Evolutionary conservation across 768 basidiomycete genomes (phyloP), one percentile per base, ranked within the genome.

Genomic region (Pulveroboletus frians): DNA sequence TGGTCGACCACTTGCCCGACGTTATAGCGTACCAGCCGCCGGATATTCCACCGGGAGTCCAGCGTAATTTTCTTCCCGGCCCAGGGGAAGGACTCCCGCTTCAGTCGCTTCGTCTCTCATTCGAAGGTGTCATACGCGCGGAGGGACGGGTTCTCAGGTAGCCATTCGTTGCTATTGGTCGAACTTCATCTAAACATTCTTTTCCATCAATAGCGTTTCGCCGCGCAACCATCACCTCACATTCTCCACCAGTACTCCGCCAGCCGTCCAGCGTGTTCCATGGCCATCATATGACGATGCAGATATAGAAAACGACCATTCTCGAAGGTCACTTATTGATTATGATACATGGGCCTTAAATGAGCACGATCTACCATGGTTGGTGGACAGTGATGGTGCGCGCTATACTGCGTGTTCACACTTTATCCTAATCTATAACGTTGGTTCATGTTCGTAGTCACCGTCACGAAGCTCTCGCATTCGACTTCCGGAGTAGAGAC

Each of bases 41-140:
- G 43, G 75, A 79, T 18, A 59, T 75, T 26, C 75, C 71, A 35
- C 52, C 50, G 21, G 66, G 64, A 55, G 74, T 82, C 31, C 81
- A 82, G 59, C 76, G 82, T 26, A 83, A 78, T 60, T 89, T 92
- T 63, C 68, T 87, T 18, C 74, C 85, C 18, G 88, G 90, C 34
- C 79, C 90, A 10, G 89, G 91, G n/a, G 89, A 91, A 69, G 86
- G 78, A 5, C 65, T 83, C 3, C 78, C 81, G 0, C 70, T 92
- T 30, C 84, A 85, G 46, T 76, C 81, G n/a, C 67, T 89, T 32
- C 74, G 72, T 41, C 72, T 92, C 45, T 77, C 80, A 32, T 81
- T 93, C 46, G 89, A 92, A 62, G 90, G 91, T 2, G 88, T 92
- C 27, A 77, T 92, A 49, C 79, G 80, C 10, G 78, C 88, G 9